Evolutionary conservation across 2,329 filamentous ascomycete species (phyloP).

Genomic region (Aschersonia sp.): DNA sequence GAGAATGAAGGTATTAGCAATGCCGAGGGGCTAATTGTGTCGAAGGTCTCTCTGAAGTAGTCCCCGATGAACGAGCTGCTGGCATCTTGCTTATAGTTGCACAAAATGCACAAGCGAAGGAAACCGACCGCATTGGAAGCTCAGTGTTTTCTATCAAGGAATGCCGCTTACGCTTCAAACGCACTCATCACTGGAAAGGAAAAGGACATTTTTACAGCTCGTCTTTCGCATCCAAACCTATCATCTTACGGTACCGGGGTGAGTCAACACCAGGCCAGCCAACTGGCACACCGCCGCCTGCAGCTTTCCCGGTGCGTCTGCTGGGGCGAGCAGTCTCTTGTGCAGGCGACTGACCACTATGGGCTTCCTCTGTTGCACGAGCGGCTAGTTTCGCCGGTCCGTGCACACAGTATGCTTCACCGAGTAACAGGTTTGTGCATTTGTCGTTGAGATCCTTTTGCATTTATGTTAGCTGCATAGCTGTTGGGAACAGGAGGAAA

Average conservation of each 20-base stretch:
- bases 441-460: slow-evolving; percentile 1
- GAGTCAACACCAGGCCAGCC: slow-evolving; percentile 2
- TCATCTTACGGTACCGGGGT: background rate
- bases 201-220: background rate
- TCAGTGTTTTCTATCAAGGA: background rate
- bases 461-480: background rate
- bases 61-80: background rate
- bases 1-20: background rate
- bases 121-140: background rate
- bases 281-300: background rate
- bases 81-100: background rate
- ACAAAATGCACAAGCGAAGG: background rate
- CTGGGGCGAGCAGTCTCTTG: background rate
- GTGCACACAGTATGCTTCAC: slow-evolving; percentile 1
- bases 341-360: background rate
- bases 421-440: slow-evolving; percentile 1
- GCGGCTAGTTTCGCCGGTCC: background rate
- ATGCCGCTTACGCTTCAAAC: background rate
- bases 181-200: slow-evolving; percentile 1
- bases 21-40: background rate
- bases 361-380: background rate
- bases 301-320: background rate
- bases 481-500: background rate
- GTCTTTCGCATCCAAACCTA: background rate
- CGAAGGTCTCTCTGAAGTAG: background rate